Conservation (phyloP, 495 filamentous ascomycete genomes). For the Thermothielavioides terrestris region DNA sequence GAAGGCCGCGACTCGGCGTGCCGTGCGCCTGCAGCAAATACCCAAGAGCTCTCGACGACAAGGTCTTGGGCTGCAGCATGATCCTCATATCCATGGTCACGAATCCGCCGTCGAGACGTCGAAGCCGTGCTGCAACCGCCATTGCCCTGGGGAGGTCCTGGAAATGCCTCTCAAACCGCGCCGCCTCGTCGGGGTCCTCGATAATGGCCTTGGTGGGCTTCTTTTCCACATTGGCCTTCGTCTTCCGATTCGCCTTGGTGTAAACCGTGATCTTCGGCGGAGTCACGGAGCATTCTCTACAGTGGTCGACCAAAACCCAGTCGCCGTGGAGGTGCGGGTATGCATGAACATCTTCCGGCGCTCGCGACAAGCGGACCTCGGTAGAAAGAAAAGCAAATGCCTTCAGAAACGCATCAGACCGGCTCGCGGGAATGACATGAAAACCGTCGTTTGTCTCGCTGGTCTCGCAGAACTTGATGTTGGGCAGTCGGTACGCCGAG, state of each 20-base stretch:
- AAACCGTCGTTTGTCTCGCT: neutral
- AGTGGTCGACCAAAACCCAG: conserved; percentile 1
- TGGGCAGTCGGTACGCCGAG: neutral
- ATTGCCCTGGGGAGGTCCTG: conserved; percentile 8
- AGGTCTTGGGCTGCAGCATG: conserved; percentile 4
- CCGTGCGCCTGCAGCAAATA: conserved; percentile 7
- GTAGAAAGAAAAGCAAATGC: conserved; percentile 4
- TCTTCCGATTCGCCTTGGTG: neutral
- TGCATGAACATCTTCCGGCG: neutral
- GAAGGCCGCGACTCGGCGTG: neutral
- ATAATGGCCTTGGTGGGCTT: neutral
- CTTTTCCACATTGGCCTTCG: neutral
- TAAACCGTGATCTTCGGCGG: conserved; percentile 8
- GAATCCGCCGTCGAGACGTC: neutral
- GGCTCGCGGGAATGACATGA: conserved; percentile 3
- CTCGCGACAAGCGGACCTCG: neutral
- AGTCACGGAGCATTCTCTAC: neutral
- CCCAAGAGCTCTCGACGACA: conserved; percentile 6
- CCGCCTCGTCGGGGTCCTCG: conserved; percentile 12
- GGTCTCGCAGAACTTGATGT: neutral
- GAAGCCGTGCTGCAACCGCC: conserved; percentile 2
- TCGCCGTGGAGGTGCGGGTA: conserved; percentile 2
- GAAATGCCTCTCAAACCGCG: conserved; percentile 6
- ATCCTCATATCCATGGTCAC: neutral
- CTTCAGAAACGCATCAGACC: conserved; percentile 10